Conservation (phyloP, 176 grass and related monocot species). For the Urochloa ruziziensis region DNA sequence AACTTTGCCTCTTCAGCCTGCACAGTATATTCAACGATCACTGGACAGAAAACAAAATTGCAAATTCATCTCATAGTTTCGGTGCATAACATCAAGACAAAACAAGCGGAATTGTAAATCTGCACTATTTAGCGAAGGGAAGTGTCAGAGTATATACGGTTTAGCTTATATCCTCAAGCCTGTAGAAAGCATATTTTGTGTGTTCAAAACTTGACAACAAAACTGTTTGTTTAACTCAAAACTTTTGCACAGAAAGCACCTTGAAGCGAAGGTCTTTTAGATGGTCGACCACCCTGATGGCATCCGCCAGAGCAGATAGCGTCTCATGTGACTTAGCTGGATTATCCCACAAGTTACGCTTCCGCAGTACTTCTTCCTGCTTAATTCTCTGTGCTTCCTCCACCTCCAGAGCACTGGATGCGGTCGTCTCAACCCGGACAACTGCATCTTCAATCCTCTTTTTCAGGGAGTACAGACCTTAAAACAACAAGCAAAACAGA, state of each 20-base stretch:
- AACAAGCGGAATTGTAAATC: background rate
- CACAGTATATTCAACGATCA: conserved; percentile 18
- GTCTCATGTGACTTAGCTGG: conserved; percentile 58
- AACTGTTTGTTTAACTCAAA: conserved; percentile 1
- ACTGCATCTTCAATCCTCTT: conserved; percentile 86
- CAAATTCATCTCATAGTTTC: background rate
- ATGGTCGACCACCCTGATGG: conserved; percentile 66
- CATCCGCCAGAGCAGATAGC: conserved; percentile 69
- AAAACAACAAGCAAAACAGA: background rate
- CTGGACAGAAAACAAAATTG: background rate
- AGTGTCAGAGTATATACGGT: background rate
- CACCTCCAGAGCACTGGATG: conserved; percentile 58
- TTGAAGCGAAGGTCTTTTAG: conserved; percentile 92
- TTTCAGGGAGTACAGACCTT: conserved; percentile 80
- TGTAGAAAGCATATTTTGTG: background rate
- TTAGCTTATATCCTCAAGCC: background rate
- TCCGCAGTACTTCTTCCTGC: conserved; percentile 63
- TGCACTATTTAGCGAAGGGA: background rate
- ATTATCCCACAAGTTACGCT: conserved; percentile 72
- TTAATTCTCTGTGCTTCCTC: conserved; percentile 75
- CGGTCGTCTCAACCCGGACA: conserved; percentile 52
- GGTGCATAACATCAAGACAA: background rate
- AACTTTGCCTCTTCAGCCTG: conserved; percentile 94
- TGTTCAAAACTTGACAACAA: background rate
- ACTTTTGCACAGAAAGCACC: conserved; percentile 53